Conservation (phyloP, 352 stramenopile species). For the Phytophthora hibernalis region DNA sequence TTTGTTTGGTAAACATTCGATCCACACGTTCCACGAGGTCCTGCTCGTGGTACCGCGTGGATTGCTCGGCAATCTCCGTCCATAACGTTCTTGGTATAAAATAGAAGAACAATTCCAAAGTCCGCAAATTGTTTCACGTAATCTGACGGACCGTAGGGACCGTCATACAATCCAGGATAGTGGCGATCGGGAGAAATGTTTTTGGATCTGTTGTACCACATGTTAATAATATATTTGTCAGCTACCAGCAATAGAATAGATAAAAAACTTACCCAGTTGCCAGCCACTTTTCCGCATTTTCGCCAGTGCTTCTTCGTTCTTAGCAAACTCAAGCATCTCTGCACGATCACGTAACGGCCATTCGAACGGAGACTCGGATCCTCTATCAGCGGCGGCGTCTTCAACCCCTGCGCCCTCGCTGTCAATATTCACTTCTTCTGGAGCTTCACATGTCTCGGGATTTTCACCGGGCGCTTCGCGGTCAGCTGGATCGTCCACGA, state of each 20-base stretch:
- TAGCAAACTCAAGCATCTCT: background rate
- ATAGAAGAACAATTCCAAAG: background rate
- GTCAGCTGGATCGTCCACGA: too few relatives aligned
- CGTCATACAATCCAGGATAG: background rate
- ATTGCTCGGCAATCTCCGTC: background rate
- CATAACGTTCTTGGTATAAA: background rate
- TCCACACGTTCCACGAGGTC: background rate
- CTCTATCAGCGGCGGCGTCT: too few relatives aligned
- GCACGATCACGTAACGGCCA: too few relatives aligned
- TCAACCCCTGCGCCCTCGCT: too few relatives aligned
- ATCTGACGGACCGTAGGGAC: background rate
- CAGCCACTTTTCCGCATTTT: background rate
- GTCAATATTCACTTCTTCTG: too few relatives aligned
- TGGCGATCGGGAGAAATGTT: background rate
- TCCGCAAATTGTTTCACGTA: background rate
- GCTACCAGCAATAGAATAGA: background rate
- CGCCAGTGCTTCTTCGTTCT: background rate
- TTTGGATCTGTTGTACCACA: background rate
- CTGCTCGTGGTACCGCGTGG: background rate
- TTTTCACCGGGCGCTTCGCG: too few relatives aligned
- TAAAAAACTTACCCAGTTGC: background rate
- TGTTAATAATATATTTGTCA: background rate
- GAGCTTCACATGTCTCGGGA: too few relatives aligned
- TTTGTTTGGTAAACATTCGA: conserved; percentile 3
- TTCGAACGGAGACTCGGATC: too few relatives aligned